Evolutionary conservation across 345 rosid genomes (phyloP).

Genomic region (Camelina hispida): DNA sequence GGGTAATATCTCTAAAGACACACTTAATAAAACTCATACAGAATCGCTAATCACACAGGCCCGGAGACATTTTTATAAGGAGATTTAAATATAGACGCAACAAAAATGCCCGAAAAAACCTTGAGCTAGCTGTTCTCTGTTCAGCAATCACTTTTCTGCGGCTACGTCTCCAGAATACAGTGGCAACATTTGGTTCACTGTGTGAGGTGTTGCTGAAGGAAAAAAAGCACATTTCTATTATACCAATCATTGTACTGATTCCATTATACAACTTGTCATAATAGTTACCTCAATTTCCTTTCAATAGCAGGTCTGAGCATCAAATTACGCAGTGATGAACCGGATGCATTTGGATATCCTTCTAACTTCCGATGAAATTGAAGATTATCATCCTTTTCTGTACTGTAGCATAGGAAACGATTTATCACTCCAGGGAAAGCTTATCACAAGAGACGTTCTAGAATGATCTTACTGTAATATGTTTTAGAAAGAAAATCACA

Average conservation of each 20-base stretch:
- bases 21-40: background rate
- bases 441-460: constrained; percentile 16
- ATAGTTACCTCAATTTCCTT: constrained; percentile 67
- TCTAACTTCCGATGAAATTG: constrained; percentile 72
- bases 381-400: constrained; percentile 82
- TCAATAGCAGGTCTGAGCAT: constrained; percentile 66
- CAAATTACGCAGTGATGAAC: constrained; percentile 67
- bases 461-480: constrained; percentile 21
- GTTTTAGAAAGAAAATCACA: constrained; percentile 25
- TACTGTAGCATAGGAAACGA: constrained; percentile 52
- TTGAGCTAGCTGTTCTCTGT: constrained; percentile 97
- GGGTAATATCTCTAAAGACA: constrained; percentile 4
- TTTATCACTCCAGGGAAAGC: constrained; percentile 35
- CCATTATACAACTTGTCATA: constrained; percentile 26
- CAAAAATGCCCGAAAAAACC: constrained; percentile 54
- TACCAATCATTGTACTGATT: constrained; percentile 11
- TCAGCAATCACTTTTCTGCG: constrained; percentile 93
- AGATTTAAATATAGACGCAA: constrained; percentile 4
- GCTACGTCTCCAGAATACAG: constrained; percentile 86
- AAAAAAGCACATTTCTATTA: constrained; percentile 28
- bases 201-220: constrained; percentile 66
- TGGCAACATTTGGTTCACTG: constrained; percentile 92
- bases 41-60: background rate
- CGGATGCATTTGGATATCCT: constrained; percentile 63
- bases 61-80: background rate